A percentile compares a stretch with the other conserved stretches of the same genome.
Evolutionary conservation across 2,329 filamentous ascomycete species (phyloP).

Genomic region (Hypocreales sp.): DNA sequence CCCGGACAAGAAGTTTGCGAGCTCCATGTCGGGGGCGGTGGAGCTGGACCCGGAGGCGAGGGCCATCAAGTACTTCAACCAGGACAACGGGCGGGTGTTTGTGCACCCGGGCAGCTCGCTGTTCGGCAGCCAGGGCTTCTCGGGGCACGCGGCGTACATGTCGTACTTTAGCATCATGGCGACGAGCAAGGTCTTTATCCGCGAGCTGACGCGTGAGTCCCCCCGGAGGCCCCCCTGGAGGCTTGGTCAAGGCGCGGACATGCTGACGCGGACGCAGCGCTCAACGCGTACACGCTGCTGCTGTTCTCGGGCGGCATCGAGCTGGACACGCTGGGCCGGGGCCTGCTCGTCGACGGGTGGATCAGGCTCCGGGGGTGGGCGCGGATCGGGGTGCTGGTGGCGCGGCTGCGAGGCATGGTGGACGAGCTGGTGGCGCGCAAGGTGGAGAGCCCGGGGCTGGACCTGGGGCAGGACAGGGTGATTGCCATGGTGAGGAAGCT

Average conservation of each 20-base stretch:
- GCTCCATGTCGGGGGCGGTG: conserved; percentile 74
- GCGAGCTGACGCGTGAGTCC: conserved; percentile 71
- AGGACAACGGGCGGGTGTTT: conserved; percentile 76
- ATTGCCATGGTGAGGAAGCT: conserved; percentile 64
- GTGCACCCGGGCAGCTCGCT: conserved; percentile 80
- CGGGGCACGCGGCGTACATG: conserved; percentile 61
- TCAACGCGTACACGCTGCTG: conserved; percentile 78
- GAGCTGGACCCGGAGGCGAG: conserved; percentile 85
- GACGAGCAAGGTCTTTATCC: conserved; percentile 81
- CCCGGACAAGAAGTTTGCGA: conserved; percentile 89
- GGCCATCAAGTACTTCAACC: conserved; percentile 84
- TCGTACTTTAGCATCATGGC: conserved; percentile 87
- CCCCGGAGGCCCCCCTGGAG: no score
- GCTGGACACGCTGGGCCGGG: conserved; percentile 75
- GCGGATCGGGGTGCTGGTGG: conserved; percentile 79
- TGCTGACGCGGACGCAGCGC: conserved; percentile 33
- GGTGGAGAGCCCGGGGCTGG: conserved; percentile 57
- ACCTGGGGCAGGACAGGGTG: conserved; percentile 46
- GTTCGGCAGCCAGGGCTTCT: conserved; percentile 69
- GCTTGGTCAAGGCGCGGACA: no score
- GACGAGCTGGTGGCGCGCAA: conserved; percentile 71
- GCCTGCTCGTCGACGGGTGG: conserved; percentile 87
- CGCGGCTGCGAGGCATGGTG: conserved; percentile 68
- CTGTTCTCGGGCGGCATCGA: conserved; percentile 76
- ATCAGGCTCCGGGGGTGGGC: conserved; percentile 79